Evolutionary conservation across 352 stramenopile species (phyloP), one percentile per base, ranked within the genome.

Genomic region (Pythium rishiriense): DNA sequence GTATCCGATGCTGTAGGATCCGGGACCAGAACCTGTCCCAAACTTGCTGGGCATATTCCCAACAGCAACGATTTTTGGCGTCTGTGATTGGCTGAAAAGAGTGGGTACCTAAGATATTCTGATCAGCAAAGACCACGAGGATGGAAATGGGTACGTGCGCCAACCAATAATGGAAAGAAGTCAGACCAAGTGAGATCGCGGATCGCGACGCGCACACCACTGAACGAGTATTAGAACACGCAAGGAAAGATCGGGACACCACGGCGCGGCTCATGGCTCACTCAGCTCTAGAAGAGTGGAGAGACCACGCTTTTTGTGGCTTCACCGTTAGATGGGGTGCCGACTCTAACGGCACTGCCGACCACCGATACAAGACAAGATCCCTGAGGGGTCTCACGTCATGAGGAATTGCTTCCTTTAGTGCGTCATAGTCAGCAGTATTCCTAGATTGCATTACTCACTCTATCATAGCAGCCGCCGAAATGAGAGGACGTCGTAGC

Each of bases 401-500:
- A n/a, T n/a, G n/a, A n/a, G n/a, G n/a, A n/a, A n/a, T n/a, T n/a
- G n/a, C n/a, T n/a, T n/a, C n/a, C n/a, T n/a, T n/a, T n/a, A n/a
- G n/a, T n/a, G n/a, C n/a, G n/a, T n/a, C n/a, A n/a, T n/a, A n/a
- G n/a, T n/a, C n/a, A n/a, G n/a, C 22, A 22, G n/a, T 7, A 7
- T 46, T 19, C 9, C 31, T 50, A 4, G 22, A 51, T 41, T 43
- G 19, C 4, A 46, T 48, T 29, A 15, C 12, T 61, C 12, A 14
- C 24, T 28, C 21, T 41, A 35, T 78, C 74, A 94, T 12, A 95
- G 45, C n/a, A 95, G 59, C 52, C 87, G 83, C 17, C 84, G 85
- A 61, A 93, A 95, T 19, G 87, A 86, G 7, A 95, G 71, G 39
- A 95, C 85, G 63, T 95, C 87, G 50, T 81, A 91, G 71, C 87